Percentiles rank a stretch among this genome's conserved stretches.
Conservation (phyloP, 106 monocot genomes). For the Chionographis japonica region DNA sequence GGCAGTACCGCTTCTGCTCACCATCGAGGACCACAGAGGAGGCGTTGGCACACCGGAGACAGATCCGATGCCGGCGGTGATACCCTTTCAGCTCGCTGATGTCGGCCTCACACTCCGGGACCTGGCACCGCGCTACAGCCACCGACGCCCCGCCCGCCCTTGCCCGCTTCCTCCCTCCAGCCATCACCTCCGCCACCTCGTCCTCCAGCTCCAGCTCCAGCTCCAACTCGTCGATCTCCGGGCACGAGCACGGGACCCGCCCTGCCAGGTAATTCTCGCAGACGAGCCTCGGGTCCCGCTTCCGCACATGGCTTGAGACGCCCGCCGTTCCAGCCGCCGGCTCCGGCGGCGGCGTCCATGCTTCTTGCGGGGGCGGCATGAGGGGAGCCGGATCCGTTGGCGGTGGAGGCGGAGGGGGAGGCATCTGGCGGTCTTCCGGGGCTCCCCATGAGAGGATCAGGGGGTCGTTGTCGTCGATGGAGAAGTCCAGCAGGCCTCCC, state of each 20-base stretch:
- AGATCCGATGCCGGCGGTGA: conserved; percentile 72
- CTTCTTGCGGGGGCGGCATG: background rate
- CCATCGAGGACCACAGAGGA: conserved; percentile 59
- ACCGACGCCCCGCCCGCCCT: conserved; percentile 13
- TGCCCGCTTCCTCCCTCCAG: conserved; percentile 17
- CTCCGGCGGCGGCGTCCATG: background rate
- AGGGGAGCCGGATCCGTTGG: background rate
- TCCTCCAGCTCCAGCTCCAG: conserved; percentile 42
- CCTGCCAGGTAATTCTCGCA: conserved; percentile 85
- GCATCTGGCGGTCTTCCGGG: background rate
- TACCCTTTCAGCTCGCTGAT: conserved; percentile 92
- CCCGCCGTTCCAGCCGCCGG: background rate
- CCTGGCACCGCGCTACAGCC: conserved; percentile 63
- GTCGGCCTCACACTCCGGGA: conserved; percentile 76
- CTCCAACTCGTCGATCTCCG: conserved; percentile 64
- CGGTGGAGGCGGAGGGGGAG: conserved; percentile 9
- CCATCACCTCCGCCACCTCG: conserved; percentile 18
- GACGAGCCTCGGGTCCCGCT: conserved; percentile 73
- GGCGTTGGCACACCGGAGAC: conserved; percentile 72
- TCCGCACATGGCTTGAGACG: conserved; percentile 35
- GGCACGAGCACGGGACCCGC: conserved; percentile 81
- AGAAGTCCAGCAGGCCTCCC: conserved; percentile 58
- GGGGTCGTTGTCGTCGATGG: conserved; percentile 37
- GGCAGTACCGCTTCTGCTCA: conserved; percentile 81
- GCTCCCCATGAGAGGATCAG: conserved; percentile 31